Evolutionary conservation across 2,329 filamentous ascomycete genomes (phyloP).

Genomic region (Exophiala oligosperma): DNA sequence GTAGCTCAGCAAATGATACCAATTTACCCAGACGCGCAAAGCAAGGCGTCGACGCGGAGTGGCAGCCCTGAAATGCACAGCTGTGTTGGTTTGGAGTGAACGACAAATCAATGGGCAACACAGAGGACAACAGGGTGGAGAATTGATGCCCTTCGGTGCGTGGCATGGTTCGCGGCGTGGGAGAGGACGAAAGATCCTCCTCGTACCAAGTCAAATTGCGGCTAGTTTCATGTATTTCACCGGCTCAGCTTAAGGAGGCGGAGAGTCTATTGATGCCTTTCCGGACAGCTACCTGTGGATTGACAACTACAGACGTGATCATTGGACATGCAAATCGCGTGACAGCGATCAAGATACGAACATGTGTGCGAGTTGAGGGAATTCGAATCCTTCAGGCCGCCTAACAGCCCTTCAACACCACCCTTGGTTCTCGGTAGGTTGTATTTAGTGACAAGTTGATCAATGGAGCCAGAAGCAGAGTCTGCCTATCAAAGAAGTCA

Average conservation of each 20-base stretch:
- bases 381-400: neutral
- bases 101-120: constrained; percentile 8
- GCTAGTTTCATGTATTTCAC: neutral
- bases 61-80: constrained; percentile 17
- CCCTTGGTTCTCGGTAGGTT: neutral
- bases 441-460: neutral
- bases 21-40: neutral
- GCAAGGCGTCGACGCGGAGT: constrained; percentile 1
- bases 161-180: too few species aligned
- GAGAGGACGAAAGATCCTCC: too few species aligned
- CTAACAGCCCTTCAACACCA: neutral
- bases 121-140: neutral
- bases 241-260: neutral
- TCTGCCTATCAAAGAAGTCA: neutral
- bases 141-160: too few species aligned
- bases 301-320: neutral
- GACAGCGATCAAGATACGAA: neutral
- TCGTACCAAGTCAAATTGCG: neutral
- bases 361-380: neutral
- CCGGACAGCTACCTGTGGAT: neutral
- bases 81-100: constrained; percentile 6
- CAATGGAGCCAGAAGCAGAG: neutral
- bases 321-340: neutral
- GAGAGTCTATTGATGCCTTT: neutral
- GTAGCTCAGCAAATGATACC: neutral